Conservation (phyloP, 2,329 filamentous ascomycete species). For the Triangularia setosa region DNA sequence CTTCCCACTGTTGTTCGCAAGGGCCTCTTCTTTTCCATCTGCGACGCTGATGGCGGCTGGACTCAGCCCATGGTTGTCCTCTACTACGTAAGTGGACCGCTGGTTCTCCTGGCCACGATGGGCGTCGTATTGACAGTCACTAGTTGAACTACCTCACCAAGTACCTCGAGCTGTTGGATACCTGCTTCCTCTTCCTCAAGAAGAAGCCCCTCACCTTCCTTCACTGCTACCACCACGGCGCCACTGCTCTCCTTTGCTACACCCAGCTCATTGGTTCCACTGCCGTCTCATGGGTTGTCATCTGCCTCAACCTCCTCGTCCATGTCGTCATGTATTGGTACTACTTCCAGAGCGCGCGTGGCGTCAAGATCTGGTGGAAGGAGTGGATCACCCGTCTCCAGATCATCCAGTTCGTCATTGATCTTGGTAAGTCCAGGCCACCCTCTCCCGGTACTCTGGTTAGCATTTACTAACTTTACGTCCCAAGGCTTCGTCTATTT, state of each 20-base stretch:
- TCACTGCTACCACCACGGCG: conserved; percentile 98
- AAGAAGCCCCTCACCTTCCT: conserved; percentile 99
- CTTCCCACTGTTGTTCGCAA: conserved; percentile 74
- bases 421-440: conserved; percentile 54
- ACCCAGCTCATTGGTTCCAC: conserved; percentile 92
- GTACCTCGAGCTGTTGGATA: conserved; percentile 93
- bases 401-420: conserved; percentile 95
- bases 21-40: conserved; percentile 88
- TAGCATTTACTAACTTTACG: neutral
- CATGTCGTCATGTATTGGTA: conserved; percentile 99
- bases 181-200: conserved; percentile 95
- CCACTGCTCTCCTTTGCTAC: conserved; percentile 95
- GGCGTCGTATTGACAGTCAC: neutral
- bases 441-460: neutral
- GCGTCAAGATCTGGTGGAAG: conserved; percentile 98
- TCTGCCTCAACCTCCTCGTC: conserved; percentile 85
- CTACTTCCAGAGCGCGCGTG: conserved; percentile 98
- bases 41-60: conserved; percentile 78
- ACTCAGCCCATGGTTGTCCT: conserved; percentile 88
- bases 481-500: conserved; percentile 92
- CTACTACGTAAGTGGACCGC: conserved; percentile 75
- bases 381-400: conserved; percentile 98
- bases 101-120: neutral
- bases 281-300: conserved; percentile 90
- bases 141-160: conserved; percentile 58